Evolutionary conservation across 768 basidiomycete genomes (phyloP).

Genomic region (Heimioporus sp.): DNA sequence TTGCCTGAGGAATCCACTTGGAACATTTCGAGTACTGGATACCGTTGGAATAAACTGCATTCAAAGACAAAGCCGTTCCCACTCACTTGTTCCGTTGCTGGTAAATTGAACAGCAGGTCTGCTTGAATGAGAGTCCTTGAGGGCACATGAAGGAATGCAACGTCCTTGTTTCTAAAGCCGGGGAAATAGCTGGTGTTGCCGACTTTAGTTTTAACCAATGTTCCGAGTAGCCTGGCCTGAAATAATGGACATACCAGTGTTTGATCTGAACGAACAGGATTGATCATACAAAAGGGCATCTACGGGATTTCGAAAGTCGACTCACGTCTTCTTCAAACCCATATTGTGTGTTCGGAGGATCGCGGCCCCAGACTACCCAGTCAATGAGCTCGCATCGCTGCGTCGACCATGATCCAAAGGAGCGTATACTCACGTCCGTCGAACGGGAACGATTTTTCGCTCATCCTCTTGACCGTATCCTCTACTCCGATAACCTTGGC

Average conservation of each 20-base stretch:
- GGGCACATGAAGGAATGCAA: conserved; percentile 74
- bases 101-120: conserved; percentile 83
- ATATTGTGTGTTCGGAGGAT: conserved; percentile 60
- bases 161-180: conserved; percentile 73
- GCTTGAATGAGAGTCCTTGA: conserved; percentile 76
- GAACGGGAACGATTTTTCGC: conserved; percentile 50
- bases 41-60: not conserved
- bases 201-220: conserved; percentile 1
- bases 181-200: conserved; percentile 56
- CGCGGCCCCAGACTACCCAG: conserved; percentile 54
- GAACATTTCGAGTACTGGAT: conserved; percentile 38
- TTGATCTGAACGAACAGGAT: conserved; percentile 38
- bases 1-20: conserved; percentile 28
- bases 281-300: not conserved
- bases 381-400: not conserved
- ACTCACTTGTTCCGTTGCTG: conserved; percentile 68
- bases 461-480: conserved; percentile 49
- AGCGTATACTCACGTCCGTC: conserved; percentile 55
- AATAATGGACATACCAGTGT: conserved; percentile 39
- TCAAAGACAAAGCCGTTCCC: not conserved
- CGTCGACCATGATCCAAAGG: not conserved
- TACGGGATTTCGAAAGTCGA: not conserved
- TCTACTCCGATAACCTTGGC: conserved; percentile 72
- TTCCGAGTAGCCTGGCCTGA: not conserved
- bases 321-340: conserved; percentile 74